These are phyloP conservation scores for Penicillium sp. DNA, from an alignment of 2,329 filamentous ascomycete species.

Conservation along the genomic window DNA sequence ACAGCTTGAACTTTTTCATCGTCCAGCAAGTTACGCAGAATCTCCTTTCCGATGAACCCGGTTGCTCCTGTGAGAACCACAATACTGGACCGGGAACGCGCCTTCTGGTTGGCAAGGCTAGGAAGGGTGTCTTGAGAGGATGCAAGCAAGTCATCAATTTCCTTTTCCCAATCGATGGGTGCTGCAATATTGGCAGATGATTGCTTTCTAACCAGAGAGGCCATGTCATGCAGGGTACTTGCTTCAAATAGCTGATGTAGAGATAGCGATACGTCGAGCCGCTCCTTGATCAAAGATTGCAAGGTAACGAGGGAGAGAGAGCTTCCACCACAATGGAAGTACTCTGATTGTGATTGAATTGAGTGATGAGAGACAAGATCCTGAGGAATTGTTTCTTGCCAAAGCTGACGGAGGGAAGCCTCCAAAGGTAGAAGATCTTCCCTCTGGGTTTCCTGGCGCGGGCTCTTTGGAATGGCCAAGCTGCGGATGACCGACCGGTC, in stretches of 20 bases:
- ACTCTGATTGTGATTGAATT: slow-evolving; percentile 16
- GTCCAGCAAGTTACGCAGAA: slow-evolving; percentile 11
- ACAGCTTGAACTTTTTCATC: slow-evolving; percentile 9
- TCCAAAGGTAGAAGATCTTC: slow-evolving; percentile 6
- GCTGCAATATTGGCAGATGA: not conserved
- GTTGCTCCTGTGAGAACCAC: slow-evolving; percentile 22
- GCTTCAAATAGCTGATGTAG: slow-evolving; percentile 19
- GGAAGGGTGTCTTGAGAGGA: not conserved
- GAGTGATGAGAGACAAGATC: slow-evolving; percentile 10
- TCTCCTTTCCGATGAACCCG: slow-evolving; percentile 22
- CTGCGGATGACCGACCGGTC: slow-evolving; percentile 20
- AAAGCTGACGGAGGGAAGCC: slow-evolving; percentile 13
- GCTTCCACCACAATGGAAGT: slow-evolving; percentile 23
- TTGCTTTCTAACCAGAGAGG: slow-evolving; percentile 5
- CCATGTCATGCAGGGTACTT: slow-evolving; percentile 20
- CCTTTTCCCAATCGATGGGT: slow-evolving; percentile 15
- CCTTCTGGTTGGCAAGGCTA: not conserved
- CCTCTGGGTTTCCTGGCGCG: not conserved
- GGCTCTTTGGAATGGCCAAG: slow-evolving; percentile 5
- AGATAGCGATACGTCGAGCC: slow-evolving; percentile 8
- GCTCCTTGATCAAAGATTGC: slow-evolving; percentile 15
- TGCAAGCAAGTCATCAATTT: slow-evolving; percentile 6
- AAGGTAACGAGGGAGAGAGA: slow-evolving; percentile 17
- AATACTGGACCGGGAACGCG: not conserved
- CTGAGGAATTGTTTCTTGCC: slow-evolving; percentile 15